Evolutionary conservation across 73 alveolate species (phyloP), one percentile per base, ranked within the genome.

Genomic region (Uronychia setigera): DNA sequence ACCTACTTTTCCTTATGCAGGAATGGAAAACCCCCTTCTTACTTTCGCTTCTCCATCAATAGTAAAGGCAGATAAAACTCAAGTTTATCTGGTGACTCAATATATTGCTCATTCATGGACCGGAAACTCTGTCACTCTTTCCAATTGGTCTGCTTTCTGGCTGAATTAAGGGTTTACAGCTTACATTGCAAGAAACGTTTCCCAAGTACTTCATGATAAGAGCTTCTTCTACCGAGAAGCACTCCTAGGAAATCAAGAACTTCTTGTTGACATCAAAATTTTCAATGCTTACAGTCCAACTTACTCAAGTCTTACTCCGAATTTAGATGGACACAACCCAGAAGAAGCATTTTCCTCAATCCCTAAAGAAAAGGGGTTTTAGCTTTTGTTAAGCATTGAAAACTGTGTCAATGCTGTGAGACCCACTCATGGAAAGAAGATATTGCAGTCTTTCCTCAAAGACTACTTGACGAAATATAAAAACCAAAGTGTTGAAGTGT

Each of bases 301-400:
- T 60, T 96, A 83, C 80, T 87, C 99, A n/a, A 46, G 96, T 58
- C 91, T 97, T 29, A 90, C 88, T 34, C 99, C 99, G 26, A 92
- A 95, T 35, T 80, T 85, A 77, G 91, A 93, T 58, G 96, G 97
- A 26, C 83, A 91, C 33, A 97, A 98, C 79, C 99, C 99, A 29
- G 99, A 98, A 83, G 99, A 98, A 85, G 97, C 99, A 13, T 98
- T 98, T 75, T 95, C 99, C 13, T 83, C 96, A 31, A 90, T 98
- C 74, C 99, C 99, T n/a, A 98, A 98, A 83, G 99, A 97, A 79
- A 97, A 97, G 86, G 99, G 99, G 35, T 97, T 91, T 86, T 94
- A 91, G 85, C 95, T 96, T 86, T 91, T 98, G 35, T 78, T 90
- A 59, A 96, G 80, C 92, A 82, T 98, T 80, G 99, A 98, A 91